Base-by-base conservation (phyloP, 2,329 filamentous ascomycete genomes). In the Cladosporium velox region DNA sequence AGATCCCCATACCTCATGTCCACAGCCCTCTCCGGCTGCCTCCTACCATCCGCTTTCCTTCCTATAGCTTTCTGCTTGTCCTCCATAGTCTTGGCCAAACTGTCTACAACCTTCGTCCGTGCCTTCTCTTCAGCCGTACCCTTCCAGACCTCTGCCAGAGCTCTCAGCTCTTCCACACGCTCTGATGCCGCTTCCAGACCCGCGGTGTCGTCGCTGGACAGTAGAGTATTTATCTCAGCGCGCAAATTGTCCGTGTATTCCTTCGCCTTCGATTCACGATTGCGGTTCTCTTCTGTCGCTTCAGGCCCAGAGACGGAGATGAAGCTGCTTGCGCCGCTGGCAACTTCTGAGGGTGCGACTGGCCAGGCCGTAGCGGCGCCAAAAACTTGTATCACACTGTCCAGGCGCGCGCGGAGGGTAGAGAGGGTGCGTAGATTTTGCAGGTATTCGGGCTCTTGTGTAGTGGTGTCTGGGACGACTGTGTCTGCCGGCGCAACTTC, bases 291-390 rank as follows among this genome's bases (percentile, higher is more conserved):
- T 28, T 74, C 75, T 11, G 69, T 85, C 66, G 79, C 85, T 21
- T 88, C 89, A 0, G 94, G 93, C 0, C 91, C 92, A 0, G 93
- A 96, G 14, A 97, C 92, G 6, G 92, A 96, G 57, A 97, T 88
- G 74, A 97, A 93, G 26, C 49, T 61, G 0, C 91, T 93, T 55
- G 90, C 87, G 64, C 95, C 91, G 0, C 91, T 93, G 64, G 88
- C 87, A 65, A 96, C 87, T 75, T 97, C 93, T 0, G 91, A 96
- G 0, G 94, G 93, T 0, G 94, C 92, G 59, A 97, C 88, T 0
- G 92, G 90, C 85, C 96, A 98, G 72, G 96, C 90, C 91, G 98
- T 97, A 35, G 95, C 94, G 72, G 96, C 90, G 49, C 93, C 94
- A 77, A 99, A 99, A 0, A 90, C 90, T 77, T 91, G 91, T 74